Conservation (phyloP, 768 basidiomycete genomes). For the Royoungia palumana region DNA sequence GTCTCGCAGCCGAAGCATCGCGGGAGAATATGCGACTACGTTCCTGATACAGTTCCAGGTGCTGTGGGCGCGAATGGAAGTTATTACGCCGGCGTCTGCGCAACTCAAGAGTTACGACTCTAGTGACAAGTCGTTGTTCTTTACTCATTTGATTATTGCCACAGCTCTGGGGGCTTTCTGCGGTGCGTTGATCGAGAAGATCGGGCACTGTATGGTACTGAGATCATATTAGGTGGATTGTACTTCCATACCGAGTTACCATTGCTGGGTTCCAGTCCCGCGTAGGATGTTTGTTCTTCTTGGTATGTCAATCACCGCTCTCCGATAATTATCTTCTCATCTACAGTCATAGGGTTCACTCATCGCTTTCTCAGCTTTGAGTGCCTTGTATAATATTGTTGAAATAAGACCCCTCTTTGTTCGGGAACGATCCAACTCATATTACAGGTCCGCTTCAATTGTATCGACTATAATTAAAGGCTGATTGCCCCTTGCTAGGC, state of each 20-base stretch:
- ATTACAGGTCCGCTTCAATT: constrained; percentile 62
- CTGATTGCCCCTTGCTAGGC: constrained; percentile 41
- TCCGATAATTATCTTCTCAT: constrained; percentile 5
- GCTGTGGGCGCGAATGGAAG: constrained; percentile 81
- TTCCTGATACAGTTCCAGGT: constrained; percentile 89
- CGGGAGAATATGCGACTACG: constrained; percentile 58
- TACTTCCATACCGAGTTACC: constrained; percentile 75
- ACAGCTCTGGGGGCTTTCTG: constrained; percentile 82
- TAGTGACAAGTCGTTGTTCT: constrained; percentile 79
- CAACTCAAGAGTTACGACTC: neutral
- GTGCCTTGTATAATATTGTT: constrained; percentile 86
- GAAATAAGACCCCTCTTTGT: constrained; percentile 84
- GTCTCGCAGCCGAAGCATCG: constrained; percentile 12
- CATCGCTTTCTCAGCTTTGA: constrained; percentile 87
- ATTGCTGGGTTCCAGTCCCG: constrained; percentile 94
- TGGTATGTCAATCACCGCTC: constrained; percentile 42
- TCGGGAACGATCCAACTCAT: constrained; percentile 79
- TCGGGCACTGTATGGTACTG: neutral
- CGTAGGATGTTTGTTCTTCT: constrained; percentile 93
- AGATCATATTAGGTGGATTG: constrained; percentile 57
- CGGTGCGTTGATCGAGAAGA: constrained; percentile 41
- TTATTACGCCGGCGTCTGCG: constrained; percentile 46
- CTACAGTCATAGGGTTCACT: constrained; percentile 63
- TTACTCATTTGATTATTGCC: constrained; percentile 72
- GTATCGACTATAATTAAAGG: neutral